Percentiles rank a stretch among this genome's conserved stretches.
These are phyloP conservation scores for Aurinia saxatilis DNA, from an alignment of 345 rosid genomes.

Conservation along the genomic window DNA sequence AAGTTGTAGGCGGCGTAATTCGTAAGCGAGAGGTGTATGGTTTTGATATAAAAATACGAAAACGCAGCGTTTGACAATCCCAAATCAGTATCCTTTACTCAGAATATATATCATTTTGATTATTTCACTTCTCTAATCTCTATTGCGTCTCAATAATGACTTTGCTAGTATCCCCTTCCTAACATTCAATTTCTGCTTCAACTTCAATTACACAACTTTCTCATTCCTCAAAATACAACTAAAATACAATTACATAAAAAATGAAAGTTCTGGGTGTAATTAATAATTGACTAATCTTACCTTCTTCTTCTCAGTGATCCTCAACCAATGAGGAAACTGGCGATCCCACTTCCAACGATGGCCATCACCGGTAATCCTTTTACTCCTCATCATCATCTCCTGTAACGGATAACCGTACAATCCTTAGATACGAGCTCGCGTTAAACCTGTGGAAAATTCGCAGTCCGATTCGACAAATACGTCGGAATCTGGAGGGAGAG, in stretches of 20 bases:
- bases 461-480: conserved; percentile 60
- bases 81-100: no score
- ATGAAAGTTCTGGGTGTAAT: background rate
- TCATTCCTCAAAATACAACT: background rate
- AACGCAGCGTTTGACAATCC: no score
- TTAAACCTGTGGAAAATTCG: conserved; percentile 69
- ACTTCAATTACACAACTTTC: background rate
- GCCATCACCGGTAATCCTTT: conserved; percentile 72
- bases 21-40: no score
- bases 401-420: conserved; percentile 86
- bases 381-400: conserved; percentile 40
- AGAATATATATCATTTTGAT: no score
- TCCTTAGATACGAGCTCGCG: conserved; percentile 70
- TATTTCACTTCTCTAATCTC: no score
- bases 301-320: conserved; percentile 72
- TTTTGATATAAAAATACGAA: no score
- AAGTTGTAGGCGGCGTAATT: no score
- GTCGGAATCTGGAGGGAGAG: conserved; percentile 79
- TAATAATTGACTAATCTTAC: conserved; percentile 54
- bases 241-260: background rate
- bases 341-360: conserved; percentile 90
- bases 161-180: no score
- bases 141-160: no score
- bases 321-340: conserved; percentile 82
- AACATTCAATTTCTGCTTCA: background rate